Evolutionary conservation across 768 basidiomycete genomes (phyloP).

Genomic region (Galerina marginata): DNA sequence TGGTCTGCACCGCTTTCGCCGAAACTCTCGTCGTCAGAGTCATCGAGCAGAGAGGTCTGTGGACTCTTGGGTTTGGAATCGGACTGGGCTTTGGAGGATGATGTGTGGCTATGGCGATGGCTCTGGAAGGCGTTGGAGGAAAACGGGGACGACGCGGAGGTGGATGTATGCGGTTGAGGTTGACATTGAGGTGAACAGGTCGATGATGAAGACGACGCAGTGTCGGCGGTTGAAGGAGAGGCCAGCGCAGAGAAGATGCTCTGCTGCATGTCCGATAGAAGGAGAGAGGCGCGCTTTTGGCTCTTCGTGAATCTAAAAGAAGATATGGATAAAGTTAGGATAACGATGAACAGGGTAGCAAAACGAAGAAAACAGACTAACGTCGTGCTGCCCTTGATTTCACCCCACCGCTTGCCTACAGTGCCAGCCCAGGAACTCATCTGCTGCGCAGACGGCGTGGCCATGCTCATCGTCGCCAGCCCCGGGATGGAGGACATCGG

Average conservation of each 20-base stretch:
- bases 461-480: constrained; percentile 14
- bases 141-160: constrained; percentile 15
- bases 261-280: constrained; percentile 69
- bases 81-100: background rate
- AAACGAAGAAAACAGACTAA: constrained; percentile 40
- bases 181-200: constrained; percentile 13
- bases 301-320: constrained; percentile 61
- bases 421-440: constrained; percentile 58
- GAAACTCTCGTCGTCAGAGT: constrained; percentile 27
- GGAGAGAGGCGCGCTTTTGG: constrained; percentile 70
- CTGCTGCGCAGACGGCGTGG: constrained; percentile 27
- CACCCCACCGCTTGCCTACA: constrained; percentile 66
- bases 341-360: background rate
- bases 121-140: constrained; percentile 19
- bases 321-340: background rate
- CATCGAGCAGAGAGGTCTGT: background rate
- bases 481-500: constrained; percentile 20
- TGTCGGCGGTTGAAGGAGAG: constrained; percentile 20
- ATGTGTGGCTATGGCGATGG: background rate
- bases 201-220: constrained; percentile 1
- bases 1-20: constrained; percentile 8
- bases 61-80: no score
- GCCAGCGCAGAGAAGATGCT: constrained; percentile 54
- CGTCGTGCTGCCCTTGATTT: constrained; percentile 59
- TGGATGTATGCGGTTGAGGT: background rate